phyloP scores from a whole-genome alignment of 1,139 yeast genomes.

The Yamadazyma diospyri region DNA sequence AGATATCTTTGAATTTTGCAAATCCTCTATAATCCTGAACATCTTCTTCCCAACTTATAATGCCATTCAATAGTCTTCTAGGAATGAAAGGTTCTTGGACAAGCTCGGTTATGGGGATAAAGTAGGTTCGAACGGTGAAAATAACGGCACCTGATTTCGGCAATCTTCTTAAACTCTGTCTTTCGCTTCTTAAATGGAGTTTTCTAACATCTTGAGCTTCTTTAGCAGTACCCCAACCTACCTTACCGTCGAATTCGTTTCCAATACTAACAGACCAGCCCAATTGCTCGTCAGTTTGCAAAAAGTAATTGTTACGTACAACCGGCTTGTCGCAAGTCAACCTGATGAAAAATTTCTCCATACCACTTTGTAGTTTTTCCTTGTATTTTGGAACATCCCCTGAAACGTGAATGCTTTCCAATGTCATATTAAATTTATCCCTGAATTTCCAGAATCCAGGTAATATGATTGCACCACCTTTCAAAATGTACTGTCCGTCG shows the following conservation, averaged over 20 bases:
- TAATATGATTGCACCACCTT: slow-evolving; percentile 57
- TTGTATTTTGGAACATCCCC: slow-evolving; percentile 67
- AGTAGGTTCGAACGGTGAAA: slow-evolving; percentile 64
- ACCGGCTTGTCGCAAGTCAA: slow-evolving; percentile 55
- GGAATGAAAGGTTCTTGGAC: slow-evolving; percentile 60
- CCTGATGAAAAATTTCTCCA: slow-evolving; percentile 62
- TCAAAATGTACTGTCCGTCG: slow-evolving; percentile 52
- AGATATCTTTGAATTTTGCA: slow-evolving; percentile 48
- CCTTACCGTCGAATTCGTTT: slow-evolving; percentile 45
- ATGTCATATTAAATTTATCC: slow-evolving; percentile 53
- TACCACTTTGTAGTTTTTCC: slow-evolving; percentile 54
- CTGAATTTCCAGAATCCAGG: slow-evolving; percentile 65
- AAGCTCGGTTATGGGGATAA: slow-evolving; percentile 50
- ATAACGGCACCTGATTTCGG: slow-evolving; percentile 59
- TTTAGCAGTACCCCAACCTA: slow-evolving; percentile 61
- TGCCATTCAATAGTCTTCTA: slow-evolving; percentile 53
- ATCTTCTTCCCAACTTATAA: slow-evolving; percentile 55
- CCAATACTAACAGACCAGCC: slow-evolving; percentile 69
- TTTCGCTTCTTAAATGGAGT: slow-evolving; percentile 59
- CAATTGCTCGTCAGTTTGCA: slow-evolving; percentile 59
- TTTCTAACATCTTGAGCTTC: slow-evolving; percentile 42
- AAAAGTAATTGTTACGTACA: slow-evolving; percentile 61
- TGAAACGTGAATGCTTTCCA: slow-evolving; percentile 54
- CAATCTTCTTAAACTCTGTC: slow-evolving; percentile 65
- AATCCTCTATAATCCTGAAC: slow-evolving; percentile 60